Conservation (phyloP, 2,329 filamentous ascomycete genomes). For the Thermomyces lanuginosus region DNA sequence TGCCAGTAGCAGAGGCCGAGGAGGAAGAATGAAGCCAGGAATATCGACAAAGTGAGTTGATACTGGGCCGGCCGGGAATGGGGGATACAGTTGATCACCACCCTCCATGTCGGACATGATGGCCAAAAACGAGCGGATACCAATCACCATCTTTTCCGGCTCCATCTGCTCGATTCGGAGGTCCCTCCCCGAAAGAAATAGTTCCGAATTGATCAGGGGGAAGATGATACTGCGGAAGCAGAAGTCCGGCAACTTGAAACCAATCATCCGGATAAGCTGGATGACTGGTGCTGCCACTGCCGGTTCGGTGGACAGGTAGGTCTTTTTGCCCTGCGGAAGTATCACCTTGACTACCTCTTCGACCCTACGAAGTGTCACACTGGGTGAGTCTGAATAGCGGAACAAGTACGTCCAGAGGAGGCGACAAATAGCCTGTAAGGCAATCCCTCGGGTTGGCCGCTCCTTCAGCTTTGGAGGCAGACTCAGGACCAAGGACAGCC, state of each 20-base stretch:
- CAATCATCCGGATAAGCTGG: conserved; percentile 85
- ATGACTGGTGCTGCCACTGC: conserved; percentile 79
- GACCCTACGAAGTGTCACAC: conserved; percentile 56
- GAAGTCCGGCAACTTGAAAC: conserved; percentile 81
- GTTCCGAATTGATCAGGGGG: conserved; percentile 78
- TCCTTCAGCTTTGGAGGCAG: conserved; percentile 75
- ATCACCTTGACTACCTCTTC: conserved; percentile 81
- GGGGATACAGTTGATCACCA: conserved; percentile 57
- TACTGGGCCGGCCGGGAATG: conserved; percentile 55
- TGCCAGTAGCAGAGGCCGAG: conserved; percentile 22
- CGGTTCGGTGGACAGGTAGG: conserved; percentile 66
- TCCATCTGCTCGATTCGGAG: conserved; percentile 83
- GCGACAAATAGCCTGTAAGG: conserved; percentile 76
- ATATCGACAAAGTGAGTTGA: conserved; percentile 21
- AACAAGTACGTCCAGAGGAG: conserved; percentile 92
- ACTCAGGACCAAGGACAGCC: conserved; percentile 64
- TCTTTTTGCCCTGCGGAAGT: conserved; percentile 62
- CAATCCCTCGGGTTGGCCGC: conserved; percentile 57
- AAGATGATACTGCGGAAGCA: conserved; percentile 92
- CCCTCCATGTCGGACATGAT: conserved; percentile 89
- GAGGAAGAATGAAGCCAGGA: conserved; percentile 18
- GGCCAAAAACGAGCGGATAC: conserved; percentile 80
- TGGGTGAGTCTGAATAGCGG: conserved; percentile 55
- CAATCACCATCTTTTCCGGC: conserved; percentile 92
- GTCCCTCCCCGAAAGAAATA: conserved; percentile 63